Evolutionary conservation across 73 alveolate species (phyloP), one percentile per base, ranked within the genome.

Genomic region (Diophrys appendiculata): DNA sequence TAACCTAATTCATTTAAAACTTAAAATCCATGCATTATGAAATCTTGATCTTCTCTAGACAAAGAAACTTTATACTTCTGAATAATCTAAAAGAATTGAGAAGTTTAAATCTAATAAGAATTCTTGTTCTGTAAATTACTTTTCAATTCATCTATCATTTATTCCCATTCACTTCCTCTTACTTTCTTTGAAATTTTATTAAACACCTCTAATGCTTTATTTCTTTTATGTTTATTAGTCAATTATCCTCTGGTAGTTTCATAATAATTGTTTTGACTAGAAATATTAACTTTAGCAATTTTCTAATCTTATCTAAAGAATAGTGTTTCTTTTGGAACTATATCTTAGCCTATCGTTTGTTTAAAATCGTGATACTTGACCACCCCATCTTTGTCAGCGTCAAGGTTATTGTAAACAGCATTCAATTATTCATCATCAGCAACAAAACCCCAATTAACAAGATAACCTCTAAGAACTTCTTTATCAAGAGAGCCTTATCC

Each of bases 251-350:
- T 43, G 18, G 60, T 43, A 11, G 60, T 43, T 18, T 43, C 60
- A 43, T 43, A 43, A 18, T 43, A 43, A 18, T 43, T 43, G 18
- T 43, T 43, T 18, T 43, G 72, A 22, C 83, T 43, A 43, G 5
- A 11, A 11, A 43, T 81, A 1, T 69, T 64, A 2, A 25, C n/a
- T 55, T 81, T 81, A 0, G 72, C 78, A 14, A 69, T 81, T 54
- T 72, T 52, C 5, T 71, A 69, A 25, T 81, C 89, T 56, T 81
- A 55, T 22, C 89, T 35, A 64, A 81, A 81, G 83, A 33, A 81
- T 22, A 81, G 83, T 32, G 52, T 23, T 43, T 81, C 89, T 33
- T 13, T 81, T 29, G 89, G 89, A 28, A 32, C 33, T 26, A 72
- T 33, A n/a, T 81, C 89, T 33, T 81, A 22, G 14, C 78, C 88